A percentile compares a stretch with the other conserved stretches of the same genome.
These are phyloP conservation scores for Tulasnella calospora DNA, from an alignment of 768 basidiomycete species.

Conservation along the genomic window DNA sequence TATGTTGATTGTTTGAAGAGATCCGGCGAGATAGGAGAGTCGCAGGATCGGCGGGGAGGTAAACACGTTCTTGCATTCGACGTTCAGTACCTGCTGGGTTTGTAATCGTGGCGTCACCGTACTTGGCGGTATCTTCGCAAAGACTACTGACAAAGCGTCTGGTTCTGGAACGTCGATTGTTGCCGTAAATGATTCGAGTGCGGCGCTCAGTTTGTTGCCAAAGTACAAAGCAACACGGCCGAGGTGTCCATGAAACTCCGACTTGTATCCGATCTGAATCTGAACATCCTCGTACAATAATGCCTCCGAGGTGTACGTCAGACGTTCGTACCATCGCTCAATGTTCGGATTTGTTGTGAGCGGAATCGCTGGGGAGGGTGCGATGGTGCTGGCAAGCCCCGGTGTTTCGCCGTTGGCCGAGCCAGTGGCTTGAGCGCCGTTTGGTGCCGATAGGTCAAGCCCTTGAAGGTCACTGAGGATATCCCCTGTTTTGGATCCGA, in stretches of 20 bases:
- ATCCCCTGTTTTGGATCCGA: slow-evolving; percentile 35
- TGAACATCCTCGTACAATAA: slow-evolving; percentile 94
- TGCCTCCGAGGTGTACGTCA: slow-evolving; percentile 75
- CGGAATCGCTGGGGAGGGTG: background rate
- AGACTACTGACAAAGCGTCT: slow-evolving; percentile 71
- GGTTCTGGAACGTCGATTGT: slow-evolving; percentile 67
- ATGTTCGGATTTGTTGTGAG: slow-evolving; percentile 48
- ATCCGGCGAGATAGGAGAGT: slow-evolving; percentile 87
- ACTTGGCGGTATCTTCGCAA: slow-evolving; percentile 86
- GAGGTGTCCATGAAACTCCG: slow-evolving; percentile 89
- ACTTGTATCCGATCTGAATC: slow-evolving; percentile 93
- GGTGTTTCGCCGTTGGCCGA: background rate
- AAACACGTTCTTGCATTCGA: slow-evolving; percentile 92
- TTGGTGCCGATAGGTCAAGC: slow-evolving; percentile 56
- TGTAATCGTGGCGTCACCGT: slow-evolving; percentile 78
- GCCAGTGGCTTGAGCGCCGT: slow-evolving; percentile 20
- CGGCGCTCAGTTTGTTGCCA: slow-evolving; percentile 86
- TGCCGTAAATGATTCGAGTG: slow-evolving; percentile 89
- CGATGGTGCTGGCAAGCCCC: background rate
- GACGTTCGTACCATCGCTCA: slow-evolving; percentile 84
- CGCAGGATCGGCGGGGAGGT: slow-evolving; percentile 68
- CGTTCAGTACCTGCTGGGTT: slow-evolving; percentile 85
- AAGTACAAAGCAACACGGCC: slow-evolving; percentile 93
- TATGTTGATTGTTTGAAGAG: slow-evolving; percentile 79
- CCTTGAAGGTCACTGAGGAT: slow-evolving; percentile 74